phyloP scores from a whole-genome alignment of 148 eudicot genomes.

The Persicaria maculosa region DNA sequence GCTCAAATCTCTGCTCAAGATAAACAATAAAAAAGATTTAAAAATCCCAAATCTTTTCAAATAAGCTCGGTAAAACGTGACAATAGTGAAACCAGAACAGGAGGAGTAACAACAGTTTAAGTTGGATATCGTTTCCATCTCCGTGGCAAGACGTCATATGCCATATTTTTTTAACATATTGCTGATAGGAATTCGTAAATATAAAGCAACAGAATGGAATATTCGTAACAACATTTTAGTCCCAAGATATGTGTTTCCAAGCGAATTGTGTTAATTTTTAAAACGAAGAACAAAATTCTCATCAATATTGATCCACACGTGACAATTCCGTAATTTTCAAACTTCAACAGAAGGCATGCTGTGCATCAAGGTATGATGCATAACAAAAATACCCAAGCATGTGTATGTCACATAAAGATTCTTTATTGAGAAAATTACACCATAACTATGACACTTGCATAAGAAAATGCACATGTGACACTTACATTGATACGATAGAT shows the following conservation, averaged over 20 bases:
- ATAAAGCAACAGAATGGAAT: background rate
- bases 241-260: background rate
- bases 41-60: background rate
- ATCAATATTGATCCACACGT: no score
- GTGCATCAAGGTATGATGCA: no score
- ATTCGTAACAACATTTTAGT: background rate
- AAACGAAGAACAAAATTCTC: background rate
- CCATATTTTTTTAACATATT: background rate
- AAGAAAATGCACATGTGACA: background rate
- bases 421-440: no score
- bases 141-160: background rate
- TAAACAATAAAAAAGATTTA: constrained; percentile 3
- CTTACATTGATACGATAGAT: constrained; percentile 17
- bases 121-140: background rate
- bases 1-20: constrained; percentile 43
- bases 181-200: background rate
- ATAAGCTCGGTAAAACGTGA: background rate
- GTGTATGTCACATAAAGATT: no score
- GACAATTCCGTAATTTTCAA: no score
- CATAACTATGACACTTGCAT: background rate
- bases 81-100: background rate
- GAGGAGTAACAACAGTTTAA: background rate
- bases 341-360: no score
- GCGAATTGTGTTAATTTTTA: background rate
- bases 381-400: no score